phyloP scores from a whole-genome alignment of 345 rosid species.

The Cochlearia excelsa region DNA sequence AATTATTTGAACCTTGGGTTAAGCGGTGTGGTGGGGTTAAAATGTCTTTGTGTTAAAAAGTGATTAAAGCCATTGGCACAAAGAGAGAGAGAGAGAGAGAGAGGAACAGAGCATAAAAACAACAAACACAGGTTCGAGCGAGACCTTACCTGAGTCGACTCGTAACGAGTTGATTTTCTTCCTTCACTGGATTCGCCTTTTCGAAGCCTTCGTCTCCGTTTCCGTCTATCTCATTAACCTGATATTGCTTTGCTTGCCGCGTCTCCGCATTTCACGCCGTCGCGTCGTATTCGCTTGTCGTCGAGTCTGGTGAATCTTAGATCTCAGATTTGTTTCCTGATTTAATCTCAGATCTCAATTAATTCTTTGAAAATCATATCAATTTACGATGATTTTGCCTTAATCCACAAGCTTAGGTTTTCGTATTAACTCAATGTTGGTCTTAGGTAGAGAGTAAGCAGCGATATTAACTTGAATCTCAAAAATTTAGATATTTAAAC shows the following conservation, averaged over 20 bases:
- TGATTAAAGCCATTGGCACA: conserved; percentile 7
- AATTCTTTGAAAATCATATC: background rate
- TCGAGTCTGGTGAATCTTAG: conserved; percentile 19
- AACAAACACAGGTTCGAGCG: conserved; percentile 28
- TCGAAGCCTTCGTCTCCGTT: conserved; percentile 17
- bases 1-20: conserved; percentile 26
- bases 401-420: background rate
- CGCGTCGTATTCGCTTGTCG: conserved; percentile 16
- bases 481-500: background rate
- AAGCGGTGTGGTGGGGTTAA: conserved; percentile 31
- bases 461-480: background rate
- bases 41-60: conserved; percentile 18
- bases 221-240: conserved; percentile 21
- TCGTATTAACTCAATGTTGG: background rate
- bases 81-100: conserved; percentile 27
- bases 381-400: background rate
- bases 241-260: background rate
- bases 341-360: background rate
- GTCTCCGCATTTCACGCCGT: conserved; percentile 18
- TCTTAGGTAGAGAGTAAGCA: too few relatives aligned
- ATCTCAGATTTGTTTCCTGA: background rate
- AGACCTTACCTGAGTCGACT: conserved; percentile 36
- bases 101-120: background rate
- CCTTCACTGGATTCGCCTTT: conserved; percentile 3
- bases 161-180: conserved; percentile 24